Percentiles rank a stretch among this genome's conserved stretches.
Evolutionary conservation across 768 basidiomycete genomes (phyloP).

Genomic region (Chalciporus chontae): DNA sequence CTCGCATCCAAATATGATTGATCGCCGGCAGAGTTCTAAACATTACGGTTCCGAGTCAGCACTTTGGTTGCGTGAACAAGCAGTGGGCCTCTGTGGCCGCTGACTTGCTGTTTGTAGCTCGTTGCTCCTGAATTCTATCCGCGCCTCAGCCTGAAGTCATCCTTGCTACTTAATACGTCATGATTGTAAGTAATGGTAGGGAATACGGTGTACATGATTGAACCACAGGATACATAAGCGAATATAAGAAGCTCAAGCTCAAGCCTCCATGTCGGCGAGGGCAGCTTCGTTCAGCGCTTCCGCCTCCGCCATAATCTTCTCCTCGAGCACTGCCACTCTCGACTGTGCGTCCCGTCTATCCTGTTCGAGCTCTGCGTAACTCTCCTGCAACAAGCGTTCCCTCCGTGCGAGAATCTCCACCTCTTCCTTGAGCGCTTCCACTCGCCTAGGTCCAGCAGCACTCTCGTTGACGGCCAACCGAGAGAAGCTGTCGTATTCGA

Average conservation of each 20-base stretch:
- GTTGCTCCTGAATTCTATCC: too few species aligned
- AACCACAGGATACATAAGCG: constrained; percentile 9
- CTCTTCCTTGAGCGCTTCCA: constrained; percentile 81
- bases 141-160: too few species aligned
- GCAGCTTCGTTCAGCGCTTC: constrained; percentile 78
- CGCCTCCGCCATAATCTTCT: constrained; percentile 81
- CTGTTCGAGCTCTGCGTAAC: constrained; percentile 78
- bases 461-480: constrained; percentile 70
- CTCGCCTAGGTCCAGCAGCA: constrained; percentile 71
- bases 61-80: too few species aligned
- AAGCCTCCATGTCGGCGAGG: constrained; percentile 57
- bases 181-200: background rate
- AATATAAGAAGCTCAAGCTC: constrained; percentile 1
- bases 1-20: too few species aligned
- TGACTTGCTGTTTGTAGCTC: too few species aligned
- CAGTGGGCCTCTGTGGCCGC: too few species aligned
- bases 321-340: constrained; percentile 67
- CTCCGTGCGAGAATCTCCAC: constrained; percentile 75
- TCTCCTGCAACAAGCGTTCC: constrained; percentile 74
- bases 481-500: constrained; percentile 79
- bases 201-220: constrained; percentile 1
- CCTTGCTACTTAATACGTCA: background rate
- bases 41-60: too few species aligned
- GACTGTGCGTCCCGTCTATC: constrained; percentile 61
- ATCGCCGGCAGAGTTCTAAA: too few species aligned